Conservation (phyloP, 495 filamentous ascomycete species). For the Baudoinia panamericana region DNA sequence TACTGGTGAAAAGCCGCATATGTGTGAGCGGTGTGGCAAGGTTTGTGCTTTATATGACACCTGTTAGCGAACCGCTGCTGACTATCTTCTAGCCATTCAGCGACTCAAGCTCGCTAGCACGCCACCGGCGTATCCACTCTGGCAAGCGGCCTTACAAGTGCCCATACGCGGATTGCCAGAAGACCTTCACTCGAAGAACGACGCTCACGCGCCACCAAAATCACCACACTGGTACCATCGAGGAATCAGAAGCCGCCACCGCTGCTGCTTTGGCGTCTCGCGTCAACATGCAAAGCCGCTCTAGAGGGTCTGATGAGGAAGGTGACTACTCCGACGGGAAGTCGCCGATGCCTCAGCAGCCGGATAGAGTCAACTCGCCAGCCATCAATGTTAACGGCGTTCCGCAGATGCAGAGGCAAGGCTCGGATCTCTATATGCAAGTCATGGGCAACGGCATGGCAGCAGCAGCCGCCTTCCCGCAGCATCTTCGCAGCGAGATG, state of each 20-base stretch:
- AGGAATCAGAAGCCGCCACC: slow-evolving; percentile 81
- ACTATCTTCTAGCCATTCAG: slow-evolving; percentile 68
- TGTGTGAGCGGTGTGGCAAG: slow-evolving; percentile 95
- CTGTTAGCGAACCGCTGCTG: slow-evolving; percentile 3
- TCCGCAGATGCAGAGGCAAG: slow-evolving; percentile 54
- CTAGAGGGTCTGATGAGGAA: slow-evolving; percentile 58
- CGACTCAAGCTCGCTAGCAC: slow-evolving; percentile 87
- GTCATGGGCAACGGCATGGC: slow-evolving; percentile 34
- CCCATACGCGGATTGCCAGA: slow-evolving; percentile 93
- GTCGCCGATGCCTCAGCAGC: slow-evolving; percentile 79
- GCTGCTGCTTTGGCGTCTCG: slow-evolving; percentile 64
- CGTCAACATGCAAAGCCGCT: slow-evolving; percentile 38
- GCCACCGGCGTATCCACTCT: slow-evolving; percentile 89
- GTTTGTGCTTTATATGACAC: slow-evolving; percentile 36
- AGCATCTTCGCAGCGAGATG: slow-evolving; percentile 67
- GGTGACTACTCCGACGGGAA: slow-evolving; percentile 55
- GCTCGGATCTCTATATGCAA: slow-evolving; percentile 53
- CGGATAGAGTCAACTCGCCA: slow-evolving; percentile 72
- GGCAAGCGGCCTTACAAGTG: slow-evolving; percentile 96
- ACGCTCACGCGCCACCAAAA: slow-evolving; percentile 94
- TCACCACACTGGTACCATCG: slow-evolving; percentile 87
- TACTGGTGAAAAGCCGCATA: slow-evolving; percentile 95
- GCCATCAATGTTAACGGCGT: slow-evolving; percentile 60
- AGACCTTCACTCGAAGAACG: slow-evolving; percentile 92
- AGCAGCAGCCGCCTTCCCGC: slow-evolving; percentile 41